Percentiles rank a stretch among this genome's conserved stretches.
Conservation (phyloP, 148 eudicot species). For the Linanthus parryae region DNA sequence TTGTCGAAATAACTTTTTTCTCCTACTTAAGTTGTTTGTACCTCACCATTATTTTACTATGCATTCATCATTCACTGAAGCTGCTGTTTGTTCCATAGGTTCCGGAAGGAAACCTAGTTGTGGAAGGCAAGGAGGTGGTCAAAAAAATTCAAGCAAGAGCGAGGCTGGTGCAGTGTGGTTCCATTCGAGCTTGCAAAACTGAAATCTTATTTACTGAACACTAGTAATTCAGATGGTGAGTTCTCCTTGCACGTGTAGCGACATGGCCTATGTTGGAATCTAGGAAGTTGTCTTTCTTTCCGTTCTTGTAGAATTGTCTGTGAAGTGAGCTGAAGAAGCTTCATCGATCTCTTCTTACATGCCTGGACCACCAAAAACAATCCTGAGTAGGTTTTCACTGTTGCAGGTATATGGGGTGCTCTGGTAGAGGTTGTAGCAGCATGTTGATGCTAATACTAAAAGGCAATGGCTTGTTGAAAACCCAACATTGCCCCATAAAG, state of each 20-base stretch:
- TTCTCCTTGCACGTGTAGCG: no score
- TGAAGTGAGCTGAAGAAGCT: no score
- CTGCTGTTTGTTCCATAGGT: constrained; percentile 31
- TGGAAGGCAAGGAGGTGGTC: constrained; percentile 21
- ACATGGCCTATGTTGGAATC: no score
- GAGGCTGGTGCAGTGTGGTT: constrained; percentile 53
- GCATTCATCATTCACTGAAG: constrained; percentile 8
- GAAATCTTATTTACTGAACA: constrained; percentile 46
- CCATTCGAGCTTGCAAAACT: constrained; percentile 63
- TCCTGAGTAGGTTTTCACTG: neutral
- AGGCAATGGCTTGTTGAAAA: constrained; percentile 82
- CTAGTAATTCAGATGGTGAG: constrained; percentile 63
- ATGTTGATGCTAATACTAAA: constrained; percentile 48
- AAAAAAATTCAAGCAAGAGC: constrained; percentile 55
- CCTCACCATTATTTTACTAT: no score
- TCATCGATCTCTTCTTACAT: neutral
- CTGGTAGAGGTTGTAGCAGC: constrained; percentile 63
- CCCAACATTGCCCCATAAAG: no score
- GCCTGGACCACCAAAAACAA: constrained; percentile 1
- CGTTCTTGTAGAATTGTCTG: no score
- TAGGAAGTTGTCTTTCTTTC: no score
- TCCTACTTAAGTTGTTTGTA: no score
- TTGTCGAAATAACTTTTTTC: neutral
- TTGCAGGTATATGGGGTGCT: constrained; percentile 72
- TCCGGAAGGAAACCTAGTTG: constrained; percentile 37